These are phyloP conservation scores for Logfia minima DNA, from an alignment of 129 eudicot genomes.

Conservation along the genomic window DNA sequence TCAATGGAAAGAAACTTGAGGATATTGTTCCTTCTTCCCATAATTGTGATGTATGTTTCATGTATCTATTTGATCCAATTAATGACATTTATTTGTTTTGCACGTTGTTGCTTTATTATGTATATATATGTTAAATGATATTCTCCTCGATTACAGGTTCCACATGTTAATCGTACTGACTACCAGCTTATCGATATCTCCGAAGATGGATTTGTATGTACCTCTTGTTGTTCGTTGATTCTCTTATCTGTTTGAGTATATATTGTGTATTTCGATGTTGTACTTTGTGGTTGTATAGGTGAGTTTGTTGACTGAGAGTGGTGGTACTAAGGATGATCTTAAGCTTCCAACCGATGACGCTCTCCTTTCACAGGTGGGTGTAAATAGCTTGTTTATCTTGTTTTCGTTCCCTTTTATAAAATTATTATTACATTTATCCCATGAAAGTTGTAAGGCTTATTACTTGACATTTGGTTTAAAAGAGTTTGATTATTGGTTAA, in stretches of 20 bases:
- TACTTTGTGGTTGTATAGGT: conserved; percentile 35
- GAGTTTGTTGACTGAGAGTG: conserved; percentile 65
- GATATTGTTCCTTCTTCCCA: conserved; percentile 85
- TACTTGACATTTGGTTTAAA: background rate
- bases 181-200: conserved; percentile 77
- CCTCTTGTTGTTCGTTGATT: background rate
- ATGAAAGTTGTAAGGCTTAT: background rate
- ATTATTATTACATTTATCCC: background rate
- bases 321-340: conserved; percentile 72
- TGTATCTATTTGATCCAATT: background rate
- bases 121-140: background rate
- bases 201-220: conserved; percentile 64
- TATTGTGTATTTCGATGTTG: background rate
- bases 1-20: conserved; percentile 71
- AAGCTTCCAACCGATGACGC: conserved; percentile 68
- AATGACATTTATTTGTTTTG: background rate
- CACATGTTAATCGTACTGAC: conserved; percentile 66
- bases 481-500: background rate
- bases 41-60: conserved; percentile 65
- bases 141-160: conserved; percentile 44
- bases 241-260: background rate
- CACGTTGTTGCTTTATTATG: background rate
- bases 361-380: conserved; percentile 61
- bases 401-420: background rate
- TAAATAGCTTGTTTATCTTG: background rate